phyloP scores from a whole-genome alignment of 768 basidiomycete species.

The Pisolithus sp. region DNA sequence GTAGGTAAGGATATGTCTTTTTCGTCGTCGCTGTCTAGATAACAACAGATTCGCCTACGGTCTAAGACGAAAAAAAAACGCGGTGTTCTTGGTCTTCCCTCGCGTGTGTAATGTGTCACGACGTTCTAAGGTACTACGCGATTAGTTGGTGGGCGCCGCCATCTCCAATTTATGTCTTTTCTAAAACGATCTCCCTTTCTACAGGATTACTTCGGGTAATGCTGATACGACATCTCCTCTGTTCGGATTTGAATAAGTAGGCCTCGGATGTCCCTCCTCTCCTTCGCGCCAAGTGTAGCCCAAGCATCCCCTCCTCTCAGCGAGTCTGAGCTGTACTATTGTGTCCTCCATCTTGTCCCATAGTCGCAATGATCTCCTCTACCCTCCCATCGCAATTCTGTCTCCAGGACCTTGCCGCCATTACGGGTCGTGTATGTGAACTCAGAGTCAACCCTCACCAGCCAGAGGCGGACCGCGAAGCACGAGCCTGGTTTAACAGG shows the following conservation, averaged over 20 bases:
- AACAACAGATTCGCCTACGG: conserved; percentile 3
- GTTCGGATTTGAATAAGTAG: conserved; percentile 26
- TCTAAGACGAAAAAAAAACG: conserved; percentile 16
- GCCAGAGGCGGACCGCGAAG: conserved; percentile 27
- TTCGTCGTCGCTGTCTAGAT: background rate
- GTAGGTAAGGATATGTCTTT: background rate
- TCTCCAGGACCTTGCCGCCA: conserved; percentile 30
- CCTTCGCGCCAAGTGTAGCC: conserved; percentile 6
- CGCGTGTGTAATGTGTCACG: conserved; percentile 28
- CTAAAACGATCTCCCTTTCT: conserved; percentile 17
- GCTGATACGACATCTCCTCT: conserved; percentile 12
- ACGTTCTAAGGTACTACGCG: conserved; percentile 20
- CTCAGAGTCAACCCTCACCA: conserved; percentile 28
- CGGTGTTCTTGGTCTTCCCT: conserved; percentile 25
- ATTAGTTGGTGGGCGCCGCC: conserved; percentile 22
- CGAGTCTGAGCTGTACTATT: conserved; percentile 21
- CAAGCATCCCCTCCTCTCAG: conserved; percentile 15
- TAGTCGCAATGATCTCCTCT: conserved; percentile 23
- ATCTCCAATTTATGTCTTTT: conserved; percentile 21
- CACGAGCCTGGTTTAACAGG: conserved; percentile 32
- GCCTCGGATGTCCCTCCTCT: conserved; percentile 4
- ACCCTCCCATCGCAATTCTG: conserved; percentile 31
- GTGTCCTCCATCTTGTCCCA: conserved; percentile 2
- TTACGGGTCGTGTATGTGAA: conserved; percentile 32
- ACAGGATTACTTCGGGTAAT: conserved; percentile 14